Conservation (phyloP, 164 flowering plant genomes). For the Vitis rupestris region DNA sequence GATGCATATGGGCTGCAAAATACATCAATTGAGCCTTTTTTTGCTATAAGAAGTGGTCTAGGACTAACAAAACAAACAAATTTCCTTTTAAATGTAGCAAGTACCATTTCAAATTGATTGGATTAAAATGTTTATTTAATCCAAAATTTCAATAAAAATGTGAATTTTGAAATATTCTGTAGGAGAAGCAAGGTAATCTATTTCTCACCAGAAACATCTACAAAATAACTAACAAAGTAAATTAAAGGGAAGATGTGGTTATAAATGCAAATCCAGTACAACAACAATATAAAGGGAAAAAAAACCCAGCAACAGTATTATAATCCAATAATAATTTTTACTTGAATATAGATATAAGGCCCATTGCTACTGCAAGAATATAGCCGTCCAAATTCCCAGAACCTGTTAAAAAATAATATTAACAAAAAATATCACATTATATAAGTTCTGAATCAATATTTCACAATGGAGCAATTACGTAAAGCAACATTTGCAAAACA, state of each 20-base stretch:
- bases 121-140: no score
- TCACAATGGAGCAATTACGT: neutral
- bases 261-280: neutral
- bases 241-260: neutral
- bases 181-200: no score
- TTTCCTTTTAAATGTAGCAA: no score
- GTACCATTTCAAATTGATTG: no score
- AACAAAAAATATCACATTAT: neutral
- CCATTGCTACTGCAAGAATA: conserved; percentile 66
- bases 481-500: neutral
- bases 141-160: no score
- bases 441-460: conserved; percentile 6
- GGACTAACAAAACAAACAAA: no score
- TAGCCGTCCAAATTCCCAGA: conserved; percentile 59
- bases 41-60: no score
- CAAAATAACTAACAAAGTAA: neutral
- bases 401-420: conserved; percentile 41
- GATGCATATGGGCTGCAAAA: no score
- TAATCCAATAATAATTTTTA: conserved; percentile 26
- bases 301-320: neutral
- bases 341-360: conserved; percentile 71
- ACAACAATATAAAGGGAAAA: neutral
- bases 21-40: no score
- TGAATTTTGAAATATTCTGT: no score
- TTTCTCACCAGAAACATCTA: no score